Evolutionary conservation across 2,329 filamentous ascomycete species (phyloP), one percentile per base, ranked within the genome.

Genomic region (Tetracladium maxilliforme): DNA sequence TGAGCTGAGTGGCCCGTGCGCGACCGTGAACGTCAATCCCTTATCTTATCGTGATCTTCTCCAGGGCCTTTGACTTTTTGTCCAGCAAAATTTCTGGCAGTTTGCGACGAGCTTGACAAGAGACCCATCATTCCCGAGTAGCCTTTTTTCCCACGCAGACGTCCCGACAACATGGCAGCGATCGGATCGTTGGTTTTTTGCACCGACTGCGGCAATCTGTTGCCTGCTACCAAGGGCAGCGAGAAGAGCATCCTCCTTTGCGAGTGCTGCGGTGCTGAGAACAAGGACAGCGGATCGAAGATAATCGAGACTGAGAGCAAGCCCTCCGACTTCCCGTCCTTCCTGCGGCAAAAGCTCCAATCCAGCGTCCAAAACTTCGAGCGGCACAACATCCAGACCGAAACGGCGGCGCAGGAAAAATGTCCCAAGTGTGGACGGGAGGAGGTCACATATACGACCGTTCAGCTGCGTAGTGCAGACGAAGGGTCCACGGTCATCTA

Each of bases 401-500:
- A 78, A 44, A 78, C 73, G 25, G 61, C 63, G 14, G 79, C 67
- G 38, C 56, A 67, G 31, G 63, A 77, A 47, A 71, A 64, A 22
- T 95, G 90, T 47, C 68, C 76, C 22, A 74, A 83, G 42, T 95
- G 90, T 48, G 82, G 77, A 10, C 62, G 72, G 26, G 73, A 72
- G 26, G 76, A 92, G 45, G 83, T 95, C 50, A 78, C 73, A 39
- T 95, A 76, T 48, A 79, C 82, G 24, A 78, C 78, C 4, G 70
- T 83, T 32, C 90, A 98, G 49, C 57, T 93, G 41, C 76, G 87
- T 39, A 75, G 84, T 59, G 90, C 87, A 27, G 90, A 98, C 49
- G 87, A 95, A 69, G 90, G 90, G 32, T 82, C 77, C 36, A 94
- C 87, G 1, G 70, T 93, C 27, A 92, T 94, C 44, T 93, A 83